Evolutionary conservation across 306 rosid genomes (phyloP), one percentile per base, ranked within the genome.

Genomic region (Spatholobus suberectus): DNA sequence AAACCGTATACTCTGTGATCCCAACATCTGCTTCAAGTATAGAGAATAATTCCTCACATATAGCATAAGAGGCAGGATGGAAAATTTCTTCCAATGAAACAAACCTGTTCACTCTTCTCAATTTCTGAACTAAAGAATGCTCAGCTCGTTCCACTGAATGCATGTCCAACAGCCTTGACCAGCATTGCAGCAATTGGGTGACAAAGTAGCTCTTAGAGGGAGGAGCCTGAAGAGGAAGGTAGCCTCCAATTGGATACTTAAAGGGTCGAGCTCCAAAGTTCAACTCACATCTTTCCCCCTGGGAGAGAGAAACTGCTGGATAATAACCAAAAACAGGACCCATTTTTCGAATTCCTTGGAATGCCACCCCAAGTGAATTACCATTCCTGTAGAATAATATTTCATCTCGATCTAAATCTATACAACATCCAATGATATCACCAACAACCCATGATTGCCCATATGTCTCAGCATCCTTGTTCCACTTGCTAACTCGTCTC

Each of bases 391-490:
- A 92, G 90, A 96, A 96, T 24, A 90, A 80, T 75, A 96, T 94
- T 88, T 96, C 97, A 85, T 90, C 86, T 73, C 43, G 75, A 63
- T 92, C 97, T 85, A 96, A 90, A 90, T 96, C 97, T 84, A 96
- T 92, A 89, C 99, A 96, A 79, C 99, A 96, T 58, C 99, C 99
- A 70, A 96, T 96, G 75, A 90, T 93, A 89, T 96, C 99, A 62
- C 99, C 99, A 76, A 87, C 92, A 87, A 90, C 98, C 98, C 99
- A 96, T 38, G 94, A 87, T 87, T 92, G 95, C 61, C 99, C 99
- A 87, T 96, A 96, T 18, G 88, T 79, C 83, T 94, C 91, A 12
- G 89, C 94, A 37, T 91, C 92, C 83, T 91, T 96, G 86, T 94
- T 96, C 99, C 98, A 94, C 89, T 96, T 96, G 75, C 85, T 89